Conservation (phyloP, 2,329 filamentous ascomycete genomes). For the Phoma sp. region DNA sequence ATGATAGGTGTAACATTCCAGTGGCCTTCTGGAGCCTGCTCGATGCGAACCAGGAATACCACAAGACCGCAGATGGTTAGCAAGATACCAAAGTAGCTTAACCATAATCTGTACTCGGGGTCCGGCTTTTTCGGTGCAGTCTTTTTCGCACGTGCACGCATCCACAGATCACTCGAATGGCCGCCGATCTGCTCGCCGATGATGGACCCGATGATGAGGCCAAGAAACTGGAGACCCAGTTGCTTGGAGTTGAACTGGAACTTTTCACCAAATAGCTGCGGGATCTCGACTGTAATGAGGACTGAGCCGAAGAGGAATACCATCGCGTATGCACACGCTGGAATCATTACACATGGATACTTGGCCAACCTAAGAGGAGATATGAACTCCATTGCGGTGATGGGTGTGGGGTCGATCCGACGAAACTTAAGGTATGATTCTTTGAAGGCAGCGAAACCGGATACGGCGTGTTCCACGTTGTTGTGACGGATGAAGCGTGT, state of each 20-base stretch:
- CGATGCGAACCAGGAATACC: constrained; percentile 61
- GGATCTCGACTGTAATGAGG: constrained; percentile 64
- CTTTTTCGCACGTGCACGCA: constrained; percentile 50
- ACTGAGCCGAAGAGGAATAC: constrained; percentile 63
- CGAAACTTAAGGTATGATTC: constrained; percentile 55
- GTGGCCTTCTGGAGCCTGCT: constrained; percentile 50
- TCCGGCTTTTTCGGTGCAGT: constrained; percentile 51
- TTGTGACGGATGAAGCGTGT: constrained; percentile 59
- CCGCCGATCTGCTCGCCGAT: constrained; percentile 66
- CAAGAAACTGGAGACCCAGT: constrained; percentile 64
- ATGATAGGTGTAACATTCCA: constrained; percentile 66
- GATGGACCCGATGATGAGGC: constrained; percentile 63
- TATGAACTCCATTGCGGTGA: constrained; percentile 59
- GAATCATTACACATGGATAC: constrained; percentile 58
- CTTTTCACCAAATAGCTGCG: constrained; percentile 62
- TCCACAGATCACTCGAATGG: constrained; percentile 61
- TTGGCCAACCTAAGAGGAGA: constrained; percentile 57
- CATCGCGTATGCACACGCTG: constrained; percentile 62
- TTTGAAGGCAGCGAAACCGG: constrained; percentile 49
- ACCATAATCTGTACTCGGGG: constrained; percentile 64
- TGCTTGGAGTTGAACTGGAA: constrained; percentile 65
- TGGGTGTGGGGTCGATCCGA: constrained; percentile 60
- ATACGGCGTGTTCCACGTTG: constrained; percentile 38
- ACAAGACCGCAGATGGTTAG: constrained; percentile 60
- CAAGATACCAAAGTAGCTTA: constrained; percentile 60